Base-by-base conservation (phyloP, 1,139 yeast genomes). In the Blastobotrys serpentis region DNA sequence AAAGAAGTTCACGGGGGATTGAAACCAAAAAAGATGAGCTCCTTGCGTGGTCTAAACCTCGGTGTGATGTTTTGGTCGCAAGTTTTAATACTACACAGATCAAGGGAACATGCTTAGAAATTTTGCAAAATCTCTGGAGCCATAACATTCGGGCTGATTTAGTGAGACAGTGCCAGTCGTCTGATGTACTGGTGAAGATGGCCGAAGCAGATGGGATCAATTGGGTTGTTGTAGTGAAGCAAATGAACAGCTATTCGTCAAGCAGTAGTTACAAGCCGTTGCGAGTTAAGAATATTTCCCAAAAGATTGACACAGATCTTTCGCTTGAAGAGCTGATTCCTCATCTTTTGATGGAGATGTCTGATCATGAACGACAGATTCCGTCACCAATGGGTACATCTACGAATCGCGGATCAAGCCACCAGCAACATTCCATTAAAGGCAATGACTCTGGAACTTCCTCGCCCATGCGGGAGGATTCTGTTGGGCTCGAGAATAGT, bases 21-120 rank as follows among this genome's bases (percentile, higher is more conserved):
- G 40, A 36, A 2, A 4, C 44, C 6, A 34, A 16, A 42, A 26
- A 74, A 2, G 47, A 44, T 21, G 47, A 39, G 17, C n/a, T 45
- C n/a, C 29, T 51, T 11, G 48, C 45, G 8, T 54, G 57, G 57
- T 42, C 51, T 18, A 50, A 51, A 21, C 56, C 69, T 2, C 73
- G 95, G 54, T 89, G 96, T 65, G 92, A 88, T 59, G 95, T 89
- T 1, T 66, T 90, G 34, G 79, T 92, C 2, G 77, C 92, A 0
- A 78, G 90, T 54, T 76, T 84, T 50, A 75, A 77, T 40, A 77
- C 81, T 7, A 44, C 62, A 13, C 66, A 61, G 18, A 58, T 66
- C 21, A 74, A 75, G 32, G 79, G 81, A 1, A 70, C 78, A 47
- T 92, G 92, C 1, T 76, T 81, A 30, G 84, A 79, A 42, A 68